Conservation (phyloP, 192 early-diverging fungal species). For the Podochytrium sp. region DNA sequence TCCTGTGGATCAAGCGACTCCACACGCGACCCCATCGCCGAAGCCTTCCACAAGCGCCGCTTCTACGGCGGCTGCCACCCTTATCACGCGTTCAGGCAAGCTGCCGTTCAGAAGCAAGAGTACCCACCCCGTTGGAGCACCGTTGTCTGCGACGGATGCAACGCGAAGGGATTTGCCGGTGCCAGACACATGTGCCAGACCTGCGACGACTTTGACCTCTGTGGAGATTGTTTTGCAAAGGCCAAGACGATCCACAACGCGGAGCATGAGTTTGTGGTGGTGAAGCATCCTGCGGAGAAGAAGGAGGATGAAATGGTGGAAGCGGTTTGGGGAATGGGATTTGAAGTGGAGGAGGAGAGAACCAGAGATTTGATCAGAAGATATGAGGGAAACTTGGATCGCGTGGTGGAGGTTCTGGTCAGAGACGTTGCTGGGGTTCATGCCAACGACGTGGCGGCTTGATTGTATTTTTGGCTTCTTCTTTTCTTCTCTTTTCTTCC, state of each 20-base stretch:
- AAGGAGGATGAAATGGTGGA: slow-evolving; percentile 10
- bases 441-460: background rate
- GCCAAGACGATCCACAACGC: slow-evolving; percentile 21
- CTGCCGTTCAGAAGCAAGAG: no score
- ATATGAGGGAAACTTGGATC: slow-evolving; percentile 36
- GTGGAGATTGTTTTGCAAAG: slow-evolving; percentile 10
- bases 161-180: slow-evolving; percentile 16
- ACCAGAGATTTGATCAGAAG: slow-evolving; percentile 24
- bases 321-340: slow-evolving; percentile 24
- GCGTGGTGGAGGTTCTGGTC: slow-evolving; percentile 40
- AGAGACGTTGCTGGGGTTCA: background rate
- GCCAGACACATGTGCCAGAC: slow-evolving; percentile 26
- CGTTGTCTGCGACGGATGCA: slow-evolving; percentile 37
- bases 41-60: background rate
- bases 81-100: background rate
- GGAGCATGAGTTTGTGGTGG: slow-evolving; percentile 24
- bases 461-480: no score
- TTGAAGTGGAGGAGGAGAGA: slow-evolving; percentile 13
- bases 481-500: background rate
- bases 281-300: slow-evolving; percentile 11
- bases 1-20: background rate
- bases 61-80: background rate
- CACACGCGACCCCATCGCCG: slow-evolving; percentile 2
- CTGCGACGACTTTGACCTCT: slow-evolving; percentile 38
- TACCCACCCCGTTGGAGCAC: slow-evolving; percentile 22